A percentile compares a stretch with the other conserved stretches of the same genome.
These are phyloP conservation scores for Solanum chacoense DNA, from an alignment of 305 asterid species.

Conservation along the genomic window DNA sequence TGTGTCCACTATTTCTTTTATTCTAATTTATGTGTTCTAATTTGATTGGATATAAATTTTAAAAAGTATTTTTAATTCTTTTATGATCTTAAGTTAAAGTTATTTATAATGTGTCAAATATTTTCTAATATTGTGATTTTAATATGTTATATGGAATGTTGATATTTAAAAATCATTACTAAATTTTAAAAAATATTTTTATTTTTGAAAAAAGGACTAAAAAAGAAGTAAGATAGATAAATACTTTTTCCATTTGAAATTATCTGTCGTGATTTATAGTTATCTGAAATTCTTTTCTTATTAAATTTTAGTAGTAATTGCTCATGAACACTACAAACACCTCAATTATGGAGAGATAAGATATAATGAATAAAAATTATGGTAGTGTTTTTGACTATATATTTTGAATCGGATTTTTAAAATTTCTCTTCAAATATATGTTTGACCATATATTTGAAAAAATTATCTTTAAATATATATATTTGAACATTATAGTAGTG, in stretches of 20 bases:
- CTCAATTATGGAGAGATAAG: not conserved
- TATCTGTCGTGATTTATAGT: too few species aligned
- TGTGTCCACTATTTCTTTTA: too few species aligned
- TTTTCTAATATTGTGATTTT: not conserved
- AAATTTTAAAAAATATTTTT: too few species aligned
- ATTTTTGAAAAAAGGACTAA: not conserved
- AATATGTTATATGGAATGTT: not conserved
- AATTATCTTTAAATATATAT: not conserved
- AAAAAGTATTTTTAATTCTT: too few species aligned
- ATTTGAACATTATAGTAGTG: too few species aligned
- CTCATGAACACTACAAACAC: not conserved
- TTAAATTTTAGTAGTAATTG: not conserved
- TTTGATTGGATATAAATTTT: too few species aligned
- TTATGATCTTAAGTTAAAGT: not conserved
- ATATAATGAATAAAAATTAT: not conserved
- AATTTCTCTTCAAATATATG: too few species aligned
- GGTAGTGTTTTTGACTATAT: not conserved
- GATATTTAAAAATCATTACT: not conserved
- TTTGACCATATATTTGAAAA: not conserved
- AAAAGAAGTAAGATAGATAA: too few species aligned
- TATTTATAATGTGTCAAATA: not conserved
- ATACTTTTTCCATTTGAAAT: too few species aligned
- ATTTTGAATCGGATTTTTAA: too few species aligned
- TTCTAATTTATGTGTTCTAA: not conserved
- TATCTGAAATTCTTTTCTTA: not conserved